Evolutionary conservation across 768 basidiomycete genomes (phyloP), one percentile per base, ranked within the genome.

Genomic region (Cystoderma amianthinum): DNA sequence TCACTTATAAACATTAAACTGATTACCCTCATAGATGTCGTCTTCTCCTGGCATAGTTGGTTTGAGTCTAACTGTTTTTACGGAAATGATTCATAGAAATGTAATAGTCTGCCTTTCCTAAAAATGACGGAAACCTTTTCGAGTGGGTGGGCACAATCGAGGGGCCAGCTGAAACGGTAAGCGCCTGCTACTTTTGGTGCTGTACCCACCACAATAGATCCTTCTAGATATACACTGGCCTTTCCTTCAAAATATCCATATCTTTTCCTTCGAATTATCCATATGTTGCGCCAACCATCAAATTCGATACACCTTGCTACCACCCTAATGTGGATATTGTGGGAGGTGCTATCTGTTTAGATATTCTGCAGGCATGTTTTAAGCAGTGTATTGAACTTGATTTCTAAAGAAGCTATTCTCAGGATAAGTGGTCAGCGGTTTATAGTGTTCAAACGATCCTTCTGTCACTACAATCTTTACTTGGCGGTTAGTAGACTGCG

Each of bases 381-480:
- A n/a, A n/a, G n/a, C n/a, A n/a, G n/a, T 15, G 49, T 47, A 7
- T 33, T 11, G 16, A 4, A 21, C 9, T 17, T 12, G 16, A 24
- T 12, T 32, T 35, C 21, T 37, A 22, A 13, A 32, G 16, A 44
- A 25, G 24, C 37, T 36, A 32, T 35, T 22, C 32, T n/a, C 47
- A 90, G 85, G 89, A 92, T 61, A 88, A 92, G 55, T 94, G 91
- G 92, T 89, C 87, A 2, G 90, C 92, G 5, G 85, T 93, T 1
- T 91, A 94, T 60, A 89, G 86, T 44, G 91, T 93, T 24, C 87
- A 91, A 49, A 92, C 89, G 0, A 85, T 95, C 32, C 73, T 95
- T 15, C 65, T 94, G 6, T 93, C 91, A 10, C 61, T 95, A 42
- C 92, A 95, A 55, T 89, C 85, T 7, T 65, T 95, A 25, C 72